Conservation (phyloP, 2,329 filamentous ascomycete genomes). For the Aspergillus hortae region DNA sequence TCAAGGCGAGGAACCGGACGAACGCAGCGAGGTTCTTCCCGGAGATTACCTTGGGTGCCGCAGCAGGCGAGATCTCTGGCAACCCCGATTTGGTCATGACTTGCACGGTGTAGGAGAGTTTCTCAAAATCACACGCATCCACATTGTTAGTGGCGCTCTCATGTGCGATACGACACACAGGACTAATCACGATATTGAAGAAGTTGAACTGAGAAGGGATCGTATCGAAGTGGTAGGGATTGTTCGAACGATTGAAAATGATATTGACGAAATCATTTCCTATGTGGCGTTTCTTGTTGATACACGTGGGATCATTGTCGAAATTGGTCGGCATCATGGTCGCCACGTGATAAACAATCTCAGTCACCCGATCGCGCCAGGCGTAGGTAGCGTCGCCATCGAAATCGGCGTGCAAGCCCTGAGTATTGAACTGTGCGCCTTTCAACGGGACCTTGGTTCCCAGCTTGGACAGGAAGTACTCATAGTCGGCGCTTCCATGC, state of each 20-base stretch:
- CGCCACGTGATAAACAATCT: constrained; percentile 91
- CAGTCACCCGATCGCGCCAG: constrained; percentile 92
- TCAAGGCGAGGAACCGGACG: constrained; percentile 83
- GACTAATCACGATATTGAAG: constrained; percentile 93
- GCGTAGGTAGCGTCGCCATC: constrained; percentile 89
- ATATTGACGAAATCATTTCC: constrained; percentile 98
- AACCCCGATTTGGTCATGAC: constrained; percentile 86
- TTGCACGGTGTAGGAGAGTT: constrained; percentile 78
- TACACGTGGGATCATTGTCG: constrained; percentile 69
- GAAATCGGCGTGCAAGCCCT: constrained; percentile 77
- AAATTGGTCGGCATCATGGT: constrained; percentile 95
- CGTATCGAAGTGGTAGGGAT: constrained; percentile 82
- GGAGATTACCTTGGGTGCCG: constrained; percentile 83
- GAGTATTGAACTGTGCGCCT: constrained; percentile 84
- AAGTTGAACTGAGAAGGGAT: constrained; percentile 96
- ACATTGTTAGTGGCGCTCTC: constrained; percentile 37
- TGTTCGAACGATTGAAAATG: constrained; percentile 94
- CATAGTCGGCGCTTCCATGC: constrained; percentile 81
- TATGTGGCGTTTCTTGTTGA: constrained; percentile 88
- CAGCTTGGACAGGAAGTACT: constrained; percentile 75
- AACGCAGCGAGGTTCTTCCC: constrained; percentile 78
- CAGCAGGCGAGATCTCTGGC: constrained; percentile 85
- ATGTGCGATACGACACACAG: constrained; percentile 52
- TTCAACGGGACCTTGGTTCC: constrained; percentile 79
- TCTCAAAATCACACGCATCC: constrained; percentile 27